These are phyloP conservation scores for Pneumocystis jirovecii DNA, from an alignment of 1,139 yeast genomes.

Conservation along the genomic window DNA sequence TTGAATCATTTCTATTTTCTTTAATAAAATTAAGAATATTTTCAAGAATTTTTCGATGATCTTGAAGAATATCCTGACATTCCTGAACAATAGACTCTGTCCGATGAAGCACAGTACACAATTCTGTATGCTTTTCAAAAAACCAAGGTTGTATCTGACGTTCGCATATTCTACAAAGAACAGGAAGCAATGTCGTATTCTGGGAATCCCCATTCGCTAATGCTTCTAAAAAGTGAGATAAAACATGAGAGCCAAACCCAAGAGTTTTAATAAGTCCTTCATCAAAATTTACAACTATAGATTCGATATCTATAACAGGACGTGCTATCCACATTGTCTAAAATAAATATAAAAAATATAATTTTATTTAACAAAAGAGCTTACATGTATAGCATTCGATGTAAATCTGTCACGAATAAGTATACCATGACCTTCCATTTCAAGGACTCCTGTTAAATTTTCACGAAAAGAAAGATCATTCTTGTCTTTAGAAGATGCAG, in stretches of 20 bases:
- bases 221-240: conserved; percentile 55
- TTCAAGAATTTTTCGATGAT: conserved; percentile 46
- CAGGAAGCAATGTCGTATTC: conserved; percentile 55
- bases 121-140: conserved; percentile 78
- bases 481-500: conserved; percentile 8
- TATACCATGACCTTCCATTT: conserved; percentile 92
- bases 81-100: conserved; percentile 65
- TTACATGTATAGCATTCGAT: conserved; percentile 46
- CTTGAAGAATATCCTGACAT: conserved; percentile 62
- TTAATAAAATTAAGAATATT: conserved; percentile 30
- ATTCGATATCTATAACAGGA: conserved; percentile 50
- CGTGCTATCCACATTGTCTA: conserved; percentile 81
- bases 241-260: conserved; percentile 80
- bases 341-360: not conserved
- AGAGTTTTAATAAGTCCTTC: conserved; percentile 49
- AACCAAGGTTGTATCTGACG: conserved; percentile 91
- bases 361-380: conserved; percentile 4
- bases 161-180: conserved; percentile 85
- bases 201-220: conserved; percentile 42
- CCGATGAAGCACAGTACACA: conserved; percentile 74
- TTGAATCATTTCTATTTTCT: conserved; percentile 4
- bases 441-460: conserved; percentile 22
- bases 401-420: conserved; percentile 53
- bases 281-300: conserved; percentile 53
- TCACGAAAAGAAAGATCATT: not conserved